phyloP scores from a whole-genome alignment of 2,329 filamentous ascomycete species.

The Mollisiaceae sp. region DNA sequence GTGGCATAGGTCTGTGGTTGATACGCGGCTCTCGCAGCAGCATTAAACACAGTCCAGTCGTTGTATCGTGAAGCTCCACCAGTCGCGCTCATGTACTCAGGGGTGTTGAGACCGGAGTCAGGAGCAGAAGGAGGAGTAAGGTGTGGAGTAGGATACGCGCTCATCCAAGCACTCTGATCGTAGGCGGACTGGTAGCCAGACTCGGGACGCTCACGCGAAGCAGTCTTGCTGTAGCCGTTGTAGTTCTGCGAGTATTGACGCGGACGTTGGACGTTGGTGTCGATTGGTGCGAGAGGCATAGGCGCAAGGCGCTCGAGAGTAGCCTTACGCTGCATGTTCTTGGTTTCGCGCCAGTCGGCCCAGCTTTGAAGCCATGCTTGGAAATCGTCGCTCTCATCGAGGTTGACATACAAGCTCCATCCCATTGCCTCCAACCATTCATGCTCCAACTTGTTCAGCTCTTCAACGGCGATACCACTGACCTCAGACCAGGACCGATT shows the following conservation, averaged over 20 bases:
- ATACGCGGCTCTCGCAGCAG: slow-evolving; percentile 19
- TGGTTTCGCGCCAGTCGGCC: slow-evolving; percentile 62
- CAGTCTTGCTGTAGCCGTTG: slow-evolving; percentile 54
- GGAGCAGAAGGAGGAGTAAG: slow-evolving; percentile 59
- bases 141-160: slow-evolving; percentile 43
- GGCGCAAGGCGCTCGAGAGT: slow-evolving; percentile 47
- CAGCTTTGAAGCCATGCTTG: slow-evolving; percentile 68
- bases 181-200: slow-evolving; percentile 40
- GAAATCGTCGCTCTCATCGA: slow-evolving; percentile 66
- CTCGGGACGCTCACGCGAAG: slow-evolving; percentile 39
- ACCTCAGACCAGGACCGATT: slow-evolving; percentile 80
- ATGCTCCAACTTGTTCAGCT: slow-evolving; percentile 71
- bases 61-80: slow-evolving; percentile 56
- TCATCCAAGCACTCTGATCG: slow-evolving; percentile 40
- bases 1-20: slow-evolving; percentile 40
- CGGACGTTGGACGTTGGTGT: slow-evolving; percentile 64
- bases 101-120: slow-evolving; percentile 58
- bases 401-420: slow-evolving; percentile 73
- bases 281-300: slow-evolving; percentile 51
- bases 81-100: slow-evolving; percentile 55
- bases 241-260: slow-evolving; percentile 45
- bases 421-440: slow-evolving; percentile 71
- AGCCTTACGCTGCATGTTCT: slow-evolving; percentile 45
- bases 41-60: slow-evolving; percentile 55
- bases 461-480: slow-evolving; percentile 70